Base-by-base conservation (phyloP, 73 alveolate genomes). In the Paraurostyla sp. region DNA sequence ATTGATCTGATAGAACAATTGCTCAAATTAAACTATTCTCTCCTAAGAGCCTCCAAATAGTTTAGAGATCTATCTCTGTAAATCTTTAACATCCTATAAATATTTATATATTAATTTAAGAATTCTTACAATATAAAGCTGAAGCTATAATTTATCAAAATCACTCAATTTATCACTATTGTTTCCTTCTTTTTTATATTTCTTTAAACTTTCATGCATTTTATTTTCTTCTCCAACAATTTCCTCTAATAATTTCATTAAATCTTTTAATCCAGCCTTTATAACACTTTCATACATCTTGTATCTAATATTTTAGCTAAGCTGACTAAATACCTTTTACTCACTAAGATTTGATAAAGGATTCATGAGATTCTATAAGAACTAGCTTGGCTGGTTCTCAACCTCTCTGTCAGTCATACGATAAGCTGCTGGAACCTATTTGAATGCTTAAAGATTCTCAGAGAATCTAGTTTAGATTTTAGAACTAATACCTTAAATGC, bases 201-300 rank as follows among this genome's bases (percentile, higher is more conserved):
- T 78, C 62, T 30, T 78, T 43, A 78, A 27, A 11, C 58, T 16
- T 40, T 78, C 89, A 78, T 78, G 89, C 89, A 78, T 78, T 49
- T 78, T 78, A 22, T 27, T 78, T 38, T 78, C 89, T 36, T 78
- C 89, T 35, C 32, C 58, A 25, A 78, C 45, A 3, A 78, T 54
- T 27, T 51, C 76, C 41, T 78, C 60, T 7, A 78, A 3, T 9
- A 78, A 27, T 25, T 40, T 40, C 32, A 20, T 0, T 51, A 78
- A 4, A 29, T 78, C 89, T 45, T 78, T 51, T 38, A 78, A 54
- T 0, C 80, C 40, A 13, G 36, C 38, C 16, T 78, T 29, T 3
- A 78, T 33, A 0, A 54, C 76, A 9, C 32, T 54, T 23, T 78
- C 89, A 54, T 29, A 78, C 40, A 78, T 25, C 29, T 54, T 18